Evolutionary conservation across 2,329 filamentous ascomycete genomes (phyloP), one percentile per base, ranked within the genome.

Genomic region (Chaetothyriales sp.): DNA sequence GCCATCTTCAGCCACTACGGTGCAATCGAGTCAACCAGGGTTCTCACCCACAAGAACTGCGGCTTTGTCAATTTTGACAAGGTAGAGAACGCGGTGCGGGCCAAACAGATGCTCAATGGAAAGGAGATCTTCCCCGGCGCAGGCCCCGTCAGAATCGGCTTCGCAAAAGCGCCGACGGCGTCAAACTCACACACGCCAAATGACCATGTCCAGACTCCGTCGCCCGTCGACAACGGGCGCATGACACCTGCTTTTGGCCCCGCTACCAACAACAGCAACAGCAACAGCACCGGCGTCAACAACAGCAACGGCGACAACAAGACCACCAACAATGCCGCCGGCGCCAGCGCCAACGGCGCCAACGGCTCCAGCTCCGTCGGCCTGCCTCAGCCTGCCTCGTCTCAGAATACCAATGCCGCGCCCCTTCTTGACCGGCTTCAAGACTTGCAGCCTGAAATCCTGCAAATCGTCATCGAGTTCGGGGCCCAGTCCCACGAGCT

Each of bases 81-180:
- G 54, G 72, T 92, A 28, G 89, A 97, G 58, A 94, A 88, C 65
- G 92, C 92, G 51, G 83, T 95, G 43, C 82, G 87, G 54, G 92
- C 92, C 15, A 94, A 90, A 67, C 82, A 82, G 13, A 78, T 83
- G 64, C 82, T 95, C 69, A 97, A 97, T 63, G 89, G 89, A 62
- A 95, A 95, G 69, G 92, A 98, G 67, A 95, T 98, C 55, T 98
- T 98, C 73, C 92, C 92, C 7, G 92, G 92, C 51, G 89, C 89
- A 53, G 92, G 92, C 1, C 89, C 90, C 15, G 87, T 97, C 53
- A 80, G 90, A 49, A 97, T 98, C 66, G 94, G 94, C 63, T 98
- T 94, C 69, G 92, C 92, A 37, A 98, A 98, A 71, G 90, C 92
- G 22, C 89, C 89, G 18, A 94, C 88, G 48, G 83, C 86, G 46